A percentile compares a stretch with the other conserved stretches of the same genome.
Evolutionary conservation across 495 filamentous ascomycete species (phyloP).

Genomic region (Hypoxylon subgilvum): DNA sequence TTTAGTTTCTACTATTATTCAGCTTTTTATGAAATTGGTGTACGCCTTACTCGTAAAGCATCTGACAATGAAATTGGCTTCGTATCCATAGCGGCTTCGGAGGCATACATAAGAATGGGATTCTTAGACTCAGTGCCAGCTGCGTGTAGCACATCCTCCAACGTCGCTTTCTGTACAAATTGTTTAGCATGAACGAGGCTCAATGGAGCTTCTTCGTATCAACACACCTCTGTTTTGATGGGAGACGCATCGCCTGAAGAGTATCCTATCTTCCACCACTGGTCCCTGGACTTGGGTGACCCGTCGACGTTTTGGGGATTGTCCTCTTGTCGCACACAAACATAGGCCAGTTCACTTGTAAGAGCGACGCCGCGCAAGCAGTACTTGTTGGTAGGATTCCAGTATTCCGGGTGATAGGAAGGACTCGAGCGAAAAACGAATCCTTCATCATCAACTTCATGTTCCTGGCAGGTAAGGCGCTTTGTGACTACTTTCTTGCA

Average conservation of each 20-base stretch:
- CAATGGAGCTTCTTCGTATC: neutral
- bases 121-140: constrained; percentile 40
- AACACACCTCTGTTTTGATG: constrained; percentile 45
- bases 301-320: constrained; percentile 31
- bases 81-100: constrained; percentile 46
- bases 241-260: constrained; percentile 33
- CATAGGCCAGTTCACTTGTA: constrained; percentile 43
- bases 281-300: constrained; percentile 30
- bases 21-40: neutral
- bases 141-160: constrained; percentile 43
- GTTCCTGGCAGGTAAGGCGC: constrained; percentile 44
- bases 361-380: constrained; percentile 50
- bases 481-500: constrained; percentile 33
- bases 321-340: constrained; percentile 42
- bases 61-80: constrained; percentile 44
- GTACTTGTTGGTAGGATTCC: constrained; percentile 48
- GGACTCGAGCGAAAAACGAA: constrained; percentile 36
- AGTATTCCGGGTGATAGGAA: constrained; percentile 40
- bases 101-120: constrained; percentile 53
- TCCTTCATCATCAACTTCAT: constrained; percentile 33
- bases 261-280: constrained; percentile 54
- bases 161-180: constrained; percentile 31
- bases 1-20: constrained; percentile 17
- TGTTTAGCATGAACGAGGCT: constrained; percentile 18
- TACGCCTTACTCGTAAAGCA: constrained; percentile 41